phyloP scores from a whole-genome alignment of 805 yeast genomes.

The Pichia rugopelliculosa region DNA sequence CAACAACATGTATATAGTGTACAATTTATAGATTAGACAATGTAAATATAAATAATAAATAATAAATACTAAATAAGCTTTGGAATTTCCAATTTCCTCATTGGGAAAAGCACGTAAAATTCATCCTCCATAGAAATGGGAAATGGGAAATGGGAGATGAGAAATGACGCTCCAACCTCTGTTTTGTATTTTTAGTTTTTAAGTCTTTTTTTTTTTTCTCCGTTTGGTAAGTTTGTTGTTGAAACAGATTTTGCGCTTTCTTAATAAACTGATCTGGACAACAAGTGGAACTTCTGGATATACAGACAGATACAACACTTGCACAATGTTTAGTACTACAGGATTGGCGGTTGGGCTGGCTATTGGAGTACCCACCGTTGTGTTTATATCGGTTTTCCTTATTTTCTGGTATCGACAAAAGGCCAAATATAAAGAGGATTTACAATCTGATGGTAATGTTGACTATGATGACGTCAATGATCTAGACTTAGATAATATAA shows the following conservation, averaged over 20 bases:
- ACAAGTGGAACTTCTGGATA: background rate
- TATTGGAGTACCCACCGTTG: slow-evolving; percentile 42
- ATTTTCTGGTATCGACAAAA: slow-evolving; percentile 34
- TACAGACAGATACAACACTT: background rate
- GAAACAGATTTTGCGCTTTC: background rate
- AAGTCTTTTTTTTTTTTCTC: too few relatives aligned
- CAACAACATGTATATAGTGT: background rate
- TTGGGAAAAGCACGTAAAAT: too few relatives aligned
- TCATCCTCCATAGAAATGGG: too few relatives aligned
- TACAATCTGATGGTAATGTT: slow-evolving; percentile 24
- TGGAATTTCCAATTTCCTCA: background rate
- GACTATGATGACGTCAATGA: slow-evolving; percentile 33
- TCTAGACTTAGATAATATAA: slow-evolving; percentile 29
- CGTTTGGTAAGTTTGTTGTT: too few relatives aligned
- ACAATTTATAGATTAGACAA: background rate
- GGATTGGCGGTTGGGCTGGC: slow-evolving; percentile 44
- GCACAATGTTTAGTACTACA: slow-evolving; percentile 13
- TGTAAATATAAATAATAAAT: background rate
- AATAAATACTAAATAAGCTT: too few relatives aligned
- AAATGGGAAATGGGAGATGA: too few relatives aligned
- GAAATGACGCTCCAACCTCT: background rate
- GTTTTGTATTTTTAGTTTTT: too few relatives aligned
- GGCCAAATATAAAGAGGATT: slow-evolving; percentile 31
- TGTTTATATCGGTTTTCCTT: slow-evolving; percentile 30
- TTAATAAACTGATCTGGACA: background rate